Percentiles rank a stretch among this genome's conserved stretches.
phyloP scores from a whole-genome alignment of 2,329 filamentous ascomycete genomes.

The Xylariaceae sp. region DNA sequence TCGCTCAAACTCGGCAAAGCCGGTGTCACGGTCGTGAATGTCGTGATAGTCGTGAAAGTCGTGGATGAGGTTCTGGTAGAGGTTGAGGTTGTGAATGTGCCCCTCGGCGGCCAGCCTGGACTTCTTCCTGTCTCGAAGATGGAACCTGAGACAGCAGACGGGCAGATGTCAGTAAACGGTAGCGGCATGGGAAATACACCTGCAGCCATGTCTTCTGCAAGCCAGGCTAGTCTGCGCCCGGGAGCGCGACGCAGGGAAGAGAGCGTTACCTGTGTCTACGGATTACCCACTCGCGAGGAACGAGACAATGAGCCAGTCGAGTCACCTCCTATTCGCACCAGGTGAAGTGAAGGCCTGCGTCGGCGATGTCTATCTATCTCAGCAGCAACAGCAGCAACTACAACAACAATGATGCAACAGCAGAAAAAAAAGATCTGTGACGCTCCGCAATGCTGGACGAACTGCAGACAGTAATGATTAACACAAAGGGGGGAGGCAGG shows the following conservation, averaged over 20 bases:
- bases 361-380: not conserved
- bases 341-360: not conserved
- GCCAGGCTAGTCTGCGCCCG: not conserved
- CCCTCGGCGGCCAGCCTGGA: not conserved
- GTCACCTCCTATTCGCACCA: not conserved
- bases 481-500: constrained; percentile 4
- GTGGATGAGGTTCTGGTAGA: no score
- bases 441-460: not conserved
- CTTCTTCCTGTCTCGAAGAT: not conserved
- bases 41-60: no score
- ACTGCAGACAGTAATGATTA: not conserved
- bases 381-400: not conserved
- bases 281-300: no score
- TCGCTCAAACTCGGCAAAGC: not conserved
- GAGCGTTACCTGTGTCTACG: not conserved
- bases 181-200: not conserved
- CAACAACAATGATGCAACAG: not conserved
- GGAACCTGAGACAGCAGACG: not conserved
- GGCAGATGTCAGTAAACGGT: not conserved
- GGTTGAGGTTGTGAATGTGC: not conserved
- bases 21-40: not conserved
- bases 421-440: not conserved
- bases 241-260: not conserved
- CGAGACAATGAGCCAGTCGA: not conserved
- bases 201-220: not conserved